Evolutionary conservation across 495 filamentous ascomycete genomes (phyloP), one percentile per base, ranked within the genome.

Genomic region (Aspergillus sparsus): DNA sequence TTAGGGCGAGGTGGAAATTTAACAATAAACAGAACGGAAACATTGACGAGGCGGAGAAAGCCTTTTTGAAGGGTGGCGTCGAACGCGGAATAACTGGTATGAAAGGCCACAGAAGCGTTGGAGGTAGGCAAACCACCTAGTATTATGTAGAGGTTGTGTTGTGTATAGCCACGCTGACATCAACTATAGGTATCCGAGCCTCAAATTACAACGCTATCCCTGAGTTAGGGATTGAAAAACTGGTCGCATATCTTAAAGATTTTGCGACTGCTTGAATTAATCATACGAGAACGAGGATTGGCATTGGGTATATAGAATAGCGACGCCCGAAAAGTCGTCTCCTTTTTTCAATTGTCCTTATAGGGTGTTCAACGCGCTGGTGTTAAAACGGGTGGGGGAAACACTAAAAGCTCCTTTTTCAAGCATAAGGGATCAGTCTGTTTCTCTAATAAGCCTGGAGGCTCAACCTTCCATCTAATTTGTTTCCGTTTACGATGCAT

Each of bases 71-170:
- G 53, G 87, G 88, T 31, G 89, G 89, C 10, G 83, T 85, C 37
- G 76, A 79, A 64, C 74, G 73, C 39, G 81, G 84, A 10, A 72
- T 95, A 42, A 80, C 80, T 35, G 91, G 91, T 11, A 71, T 94
- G 65, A 94, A 93, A 74, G 91, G 90, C 0, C 90, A 95, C 72
- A 77, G 91, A 57, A 90, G 87, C 60, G 87, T 95, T 2, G 88
- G 89, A 42, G 90, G 91, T 59, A 86, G 89, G 53, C 76, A 85
- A 16, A 79, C 82, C 36, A n/a, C n/a, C 81, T 74, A 62, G 87
- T 85, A 61, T 88, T 62, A 33, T 32, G 6, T 6, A 33, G 18
- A 18, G 4, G 37, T 41, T 39, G 33, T 7, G 7, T 15, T 10
- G n/a, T n/a, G n/a, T n/a, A 57, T 12, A 1, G 13, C 37, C 42